Evolutionary conservation across 2,329 filamentous ascomycete genomes (phyloP).

Genomic region (Fusarium zealandicum): DNA sequence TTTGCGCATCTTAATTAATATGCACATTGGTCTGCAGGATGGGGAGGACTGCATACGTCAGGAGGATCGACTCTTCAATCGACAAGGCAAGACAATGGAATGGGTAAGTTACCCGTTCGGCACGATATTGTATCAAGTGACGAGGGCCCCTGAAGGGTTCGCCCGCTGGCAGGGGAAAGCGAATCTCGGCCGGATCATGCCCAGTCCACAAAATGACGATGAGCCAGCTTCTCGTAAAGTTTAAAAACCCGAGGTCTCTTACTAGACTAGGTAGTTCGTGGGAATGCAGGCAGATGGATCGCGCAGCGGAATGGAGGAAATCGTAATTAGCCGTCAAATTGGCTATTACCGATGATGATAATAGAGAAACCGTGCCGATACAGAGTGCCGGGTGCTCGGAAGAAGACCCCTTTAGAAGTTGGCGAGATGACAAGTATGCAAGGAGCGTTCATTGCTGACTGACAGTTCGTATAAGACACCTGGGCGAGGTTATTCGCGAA

Average conservation of each 20-base stretch:
- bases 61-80: background rate
- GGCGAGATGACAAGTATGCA: slow-evolving; percentile 32
- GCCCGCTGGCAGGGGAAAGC: background rate
- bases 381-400: background rate
- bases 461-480: slow-evolving; percentile 2
- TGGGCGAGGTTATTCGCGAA: slow-evolving; percentile 25
- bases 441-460: slow-evolving; percentile 14
- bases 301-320: slow-evolving; percentile 31
- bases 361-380: slow-evolving; percentile 29
- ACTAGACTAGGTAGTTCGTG: no score
- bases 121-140: slow-evolving; percentile 8
- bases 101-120: background rate
- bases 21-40: background rate
- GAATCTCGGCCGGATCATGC: slow-evolving; percentile 26
- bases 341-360: slow-evolving; percentile 31
- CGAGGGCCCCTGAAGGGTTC: background rate
- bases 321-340: slow-evolving; percentile 38
- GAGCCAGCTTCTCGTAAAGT: slow-evolving; percentile 11
- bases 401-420: slow-evolving; percentile 12
- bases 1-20: slow-evolving; percentile 6
- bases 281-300: slow-evolving; percentile 30
- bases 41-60: slow-evolving; percentile 1
- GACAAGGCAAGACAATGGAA: background rate
- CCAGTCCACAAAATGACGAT: slow-evolving; percentile 31
- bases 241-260: slow-evolving; percentile 23